Percentiles rank a stretch among this genome's conserved stretches.
Evolutionary conservation across 169 alveolate genomes (phyloP).

Genomic region (Besnoitia besnoiti): DNA sequence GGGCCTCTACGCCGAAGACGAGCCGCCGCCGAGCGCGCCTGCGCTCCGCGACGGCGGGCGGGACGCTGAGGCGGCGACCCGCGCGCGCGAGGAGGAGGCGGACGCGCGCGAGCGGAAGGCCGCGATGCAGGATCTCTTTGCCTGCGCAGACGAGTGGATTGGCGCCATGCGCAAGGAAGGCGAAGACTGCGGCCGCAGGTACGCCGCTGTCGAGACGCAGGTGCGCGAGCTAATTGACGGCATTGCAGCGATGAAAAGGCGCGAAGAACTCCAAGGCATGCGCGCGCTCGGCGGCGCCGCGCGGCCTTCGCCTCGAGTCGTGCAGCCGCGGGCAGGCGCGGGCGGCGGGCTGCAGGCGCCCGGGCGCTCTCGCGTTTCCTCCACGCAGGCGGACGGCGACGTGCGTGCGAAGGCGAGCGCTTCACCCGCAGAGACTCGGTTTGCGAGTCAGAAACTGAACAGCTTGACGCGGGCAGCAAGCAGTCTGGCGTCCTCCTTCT

Average conservation of each 20-base stretch:
- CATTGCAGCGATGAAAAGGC: neutral
- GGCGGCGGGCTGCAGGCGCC: too few relatives aligned
- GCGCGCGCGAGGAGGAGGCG: neutral
- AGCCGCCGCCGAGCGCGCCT: neutral
- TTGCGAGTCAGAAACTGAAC: too few relatives aligned
- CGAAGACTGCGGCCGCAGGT: slow-evolving; percentile 8
- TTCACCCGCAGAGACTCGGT: too few relatives aligned
- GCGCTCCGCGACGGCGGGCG: neutral
- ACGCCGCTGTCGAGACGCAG: neutral
- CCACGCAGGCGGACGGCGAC: too few relatives aligned
- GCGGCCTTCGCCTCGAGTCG: too few relatives aligned
- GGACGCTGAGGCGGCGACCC: neutral
- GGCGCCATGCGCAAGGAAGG: slow-evolving; percentile 34
- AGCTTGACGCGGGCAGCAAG: too few relatives aligned
- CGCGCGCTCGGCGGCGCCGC: neutral
- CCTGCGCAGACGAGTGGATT: neutral
- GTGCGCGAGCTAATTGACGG: slow-evolving; percentile 9
- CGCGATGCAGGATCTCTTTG: slow-evolving; percentile 37
- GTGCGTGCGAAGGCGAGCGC: too few relatives aligned
- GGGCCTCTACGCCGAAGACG: neutral
- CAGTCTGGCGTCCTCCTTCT: too few relatives aligned
- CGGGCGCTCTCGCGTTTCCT: too few relatives aligned
- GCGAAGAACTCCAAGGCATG: neutral
- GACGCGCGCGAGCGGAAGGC: neutral
- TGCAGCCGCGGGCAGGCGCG: too few relatives aligned